A percentile compares a stretch with the other conserved stretches of the same genome.
Conservation (phyloP, 345 rosid genomes). For the Mallotus nudiflorus region DNA sequence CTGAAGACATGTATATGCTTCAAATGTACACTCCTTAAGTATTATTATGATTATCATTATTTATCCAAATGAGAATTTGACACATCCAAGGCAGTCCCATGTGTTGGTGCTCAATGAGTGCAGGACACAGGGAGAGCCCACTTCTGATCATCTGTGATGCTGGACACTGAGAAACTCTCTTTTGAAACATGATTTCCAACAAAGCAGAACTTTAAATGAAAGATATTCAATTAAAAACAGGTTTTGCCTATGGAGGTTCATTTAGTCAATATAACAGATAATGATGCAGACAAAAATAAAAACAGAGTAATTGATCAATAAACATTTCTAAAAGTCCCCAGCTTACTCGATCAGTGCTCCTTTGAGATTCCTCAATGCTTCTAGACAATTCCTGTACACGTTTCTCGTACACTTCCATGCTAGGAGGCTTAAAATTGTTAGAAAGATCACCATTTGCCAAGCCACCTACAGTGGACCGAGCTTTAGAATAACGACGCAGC, state of each 20-base stretch:
- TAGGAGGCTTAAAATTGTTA: slow-evolving; percentile 55
- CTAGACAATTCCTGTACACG: slow-evolving; percentile 78
- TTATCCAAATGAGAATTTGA: too few species aligned
- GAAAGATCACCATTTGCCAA: slow-evolving; percentile 71
- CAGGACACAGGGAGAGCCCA: background rate
- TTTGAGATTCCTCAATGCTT: slow-evolving; percentile 73
- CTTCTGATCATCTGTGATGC: too few species aligned
- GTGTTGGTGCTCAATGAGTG: background rate
- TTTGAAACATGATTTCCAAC: too few species aligned
- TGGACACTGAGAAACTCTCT: too few species aligned
- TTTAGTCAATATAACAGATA: background rate
- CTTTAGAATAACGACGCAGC: slow-evolving; percentile 98
- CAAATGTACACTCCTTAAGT: background rate
- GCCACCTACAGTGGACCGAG: slow-evolving; percentile 61
- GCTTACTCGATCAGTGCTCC: slow-evolving; percentile 60
- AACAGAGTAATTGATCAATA: too few species aligned
- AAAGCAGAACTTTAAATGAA: too few species aligned
- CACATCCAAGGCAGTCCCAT: too few species aligned
- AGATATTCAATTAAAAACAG: too few species aligned
- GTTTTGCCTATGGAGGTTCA: too few species aligned
- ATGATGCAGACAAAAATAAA: background rate
- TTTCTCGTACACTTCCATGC: slow-evolving; percentile 64
- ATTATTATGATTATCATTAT: too few species aligned
- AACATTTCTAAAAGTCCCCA: background rate
- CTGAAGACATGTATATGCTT: background rate